A percentile compares a stretch with the other conserved stretches of the same genome.
Evolutionary conservation across 108 stramenopile species (phyloP).

Genomic region (Seminavis robusta): DNA sequence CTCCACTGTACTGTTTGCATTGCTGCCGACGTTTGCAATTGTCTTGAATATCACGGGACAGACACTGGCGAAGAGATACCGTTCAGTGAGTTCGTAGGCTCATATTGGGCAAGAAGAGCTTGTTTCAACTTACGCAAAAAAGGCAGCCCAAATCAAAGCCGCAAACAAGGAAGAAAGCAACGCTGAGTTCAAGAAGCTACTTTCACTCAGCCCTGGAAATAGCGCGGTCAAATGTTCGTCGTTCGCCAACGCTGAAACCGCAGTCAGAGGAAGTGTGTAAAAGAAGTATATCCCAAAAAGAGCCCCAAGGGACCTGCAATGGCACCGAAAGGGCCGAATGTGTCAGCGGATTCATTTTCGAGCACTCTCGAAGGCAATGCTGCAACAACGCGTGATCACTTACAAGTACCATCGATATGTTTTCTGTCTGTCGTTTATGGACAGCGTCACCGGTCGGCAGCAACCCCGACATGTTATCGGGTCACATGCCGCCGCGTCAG

Average conservation of each 20-base stretch:
- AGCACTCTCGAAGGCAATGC: neutral
- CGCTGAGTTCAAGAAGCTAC: conserved; percentile 35
- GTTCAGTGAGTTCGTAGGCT: too few species aligned
- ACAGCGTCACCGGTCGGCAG: conserved; percentile 85
- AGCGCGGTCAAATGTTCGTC: conserved; percentile 35
- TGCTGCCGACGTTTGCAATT: conserved; percentile 82
- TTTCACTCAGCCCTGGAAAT: conserved; percentile 45
- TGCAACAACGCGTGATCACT: conserved; percentile 16
- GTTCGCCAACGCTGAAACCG: conserved; percentile 28
- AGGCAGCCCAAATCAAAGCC: conserved; percentile 60
- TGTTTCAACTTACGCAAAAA: conserved; percentile 61
- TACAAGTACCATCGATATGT: conserved; percentile 53
- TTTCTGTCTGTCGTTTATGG: conserved; percentile 71
- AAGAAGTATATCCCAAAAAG: conserved; percentile 65
- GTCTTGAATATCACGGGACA: conserved; percentile 86
- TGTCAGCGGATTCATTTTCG: neutral
- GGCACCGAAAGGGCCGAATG: too few species aligned
- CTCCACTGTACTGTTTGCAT: conserved; percentile 59
- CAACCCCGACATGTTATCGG: conserved; percentile 74
- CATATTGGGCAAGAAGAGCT: too few species aligned
- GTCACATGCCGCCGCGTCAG: conserved; percentile 79
- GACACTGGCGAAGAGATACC: conserved; percentile 7
- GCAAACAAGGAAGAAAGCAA: conserved; percentile 61
- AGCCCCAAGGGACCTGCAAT: conserved; percentile 31
- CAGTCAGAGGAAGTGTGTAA: conserved; percentile 76